phyloP scores from a whole-genome alignment of 108 stramenopile species.

The Mediolabrus comicus region DNA sequence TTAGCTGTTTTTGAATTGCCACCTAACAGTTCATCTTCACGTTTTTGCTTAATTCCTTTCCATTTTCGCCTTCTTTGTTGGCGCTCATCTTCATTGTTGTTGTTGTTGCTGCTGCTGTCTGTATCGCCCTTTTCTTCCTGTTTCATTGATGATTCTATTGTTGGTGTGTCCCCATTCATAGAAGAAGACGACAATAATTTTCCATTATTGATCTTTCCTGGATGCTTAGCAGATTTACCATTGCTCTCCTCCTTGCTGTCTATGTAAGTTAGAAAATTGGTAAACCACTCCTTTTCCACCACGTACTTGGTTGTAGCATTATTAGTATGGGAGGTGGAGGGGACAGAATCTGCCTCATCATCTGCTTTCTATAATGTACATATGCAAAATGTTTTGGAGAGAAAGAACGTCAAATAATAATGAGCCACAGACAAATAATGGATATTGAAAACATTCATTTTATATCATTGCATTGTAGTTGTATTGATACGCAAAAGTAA shows the following conservation, averaged over 20 bases:
- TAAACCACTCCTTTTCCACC: not conserved
- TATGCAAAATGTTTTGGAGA: too few species aligned
- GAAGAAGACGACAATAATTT: not conserved
- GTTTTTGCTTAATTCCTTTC: slow-evolving; percentile 1
- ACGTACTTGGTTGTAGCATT: not conserved
- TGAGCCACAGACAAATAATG: not conserved
- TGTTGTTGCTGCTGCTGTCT: not conserved
- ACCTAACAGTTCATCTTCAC: not conserved
- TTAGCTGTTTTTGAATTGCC: too few species aligned
- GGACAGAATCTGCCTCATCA: not conserved
- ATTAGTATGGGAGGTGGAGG: not conserved
- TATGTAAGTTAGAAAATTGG: not conserved
- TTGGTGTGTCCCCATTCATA: not conserved
- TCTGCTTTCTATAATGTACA: not conserved
- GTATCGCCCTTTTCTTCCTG: not conserved
- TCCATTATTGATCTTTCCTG: not conserved
- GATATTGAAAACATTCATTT: not conserved
- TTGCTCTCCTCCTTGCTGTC: not conserved
- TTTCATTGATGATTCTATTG: not conserved
- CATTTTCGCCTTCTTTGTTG: not conserved
- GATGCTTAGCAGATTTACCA: not conserved
- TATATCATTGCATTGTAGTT: not conserved
- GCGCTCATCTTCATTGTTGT: not conserved
- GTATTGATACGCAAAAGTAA: too few species aligned
- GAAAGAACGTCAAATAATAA: not conserved